Percentiles rank a stretch among this genome's conserved stretches.
These are phyloP conservation scores for Microascus cirrosus DNA, from an alignment of 2,329 filamentous ascomycete genomes.

Conservation along the genomic window DNA sequence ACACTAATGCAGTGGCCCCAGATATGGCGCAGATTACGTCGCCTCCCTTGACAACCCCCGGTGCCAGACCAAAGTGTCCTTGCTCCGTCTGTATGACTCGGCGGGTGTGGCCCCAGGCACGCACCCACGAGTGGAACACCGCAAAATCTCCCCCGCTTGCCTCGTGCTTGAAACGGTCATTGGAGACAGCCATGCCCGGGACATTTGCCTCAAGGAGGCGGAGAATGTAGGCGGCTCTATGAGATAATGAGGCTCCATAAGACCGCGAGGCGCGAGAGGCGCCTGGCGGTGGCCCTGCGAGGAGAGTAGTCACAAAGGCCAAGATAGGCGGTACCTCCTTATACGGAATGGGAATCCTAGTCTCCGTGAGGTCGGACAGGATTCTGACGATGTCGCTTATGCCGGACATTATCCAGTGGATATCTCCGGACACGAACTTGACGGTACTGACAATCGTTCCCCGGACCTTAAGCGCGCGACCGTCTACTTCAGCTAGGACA, in stretches of 20 bases:
- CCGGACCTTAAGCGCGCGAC: background rate
- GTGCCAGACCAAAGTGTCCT: background rate
- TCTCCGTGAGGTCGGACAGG: background rate
- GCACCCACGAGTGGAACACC: conserved; percentile 1
- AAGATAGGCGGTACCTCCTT: background rate
- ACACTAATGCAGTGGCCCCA: background rate
- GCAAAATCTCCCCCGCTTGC: background rate
- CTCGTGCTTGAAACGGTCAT: background rate
- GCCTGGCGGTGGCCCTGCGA: background rate
- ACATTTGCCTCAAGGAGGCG: background rate
- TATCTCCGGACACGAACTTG: background rate
- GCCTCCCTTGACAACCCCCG: background rate
- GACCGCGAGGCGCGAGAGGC: background rate
- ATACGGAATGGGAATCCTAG: background rate
- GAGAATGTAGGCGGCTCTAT: background rate
- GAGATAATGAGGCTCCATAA: background rate
- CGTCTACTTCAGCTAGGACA: background rate
- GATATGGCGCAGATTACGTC: background rate
- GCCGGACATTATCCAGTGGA: background rate
- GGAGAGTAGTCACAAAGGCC: background rate
- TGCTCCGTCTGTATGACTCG: background rate
- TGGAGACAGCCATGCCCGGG: background rate
- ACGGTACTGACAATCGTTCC: background rate
- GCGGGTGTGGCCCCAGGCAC: conserved; percentile 1
- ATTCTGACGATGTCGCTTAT: conserved; percentile 1